Evolutionary conservation across 2,329 filamentous ascomycete species (phyloP).

Genomic region (Pseudogymnoascus sp.): DNA sequence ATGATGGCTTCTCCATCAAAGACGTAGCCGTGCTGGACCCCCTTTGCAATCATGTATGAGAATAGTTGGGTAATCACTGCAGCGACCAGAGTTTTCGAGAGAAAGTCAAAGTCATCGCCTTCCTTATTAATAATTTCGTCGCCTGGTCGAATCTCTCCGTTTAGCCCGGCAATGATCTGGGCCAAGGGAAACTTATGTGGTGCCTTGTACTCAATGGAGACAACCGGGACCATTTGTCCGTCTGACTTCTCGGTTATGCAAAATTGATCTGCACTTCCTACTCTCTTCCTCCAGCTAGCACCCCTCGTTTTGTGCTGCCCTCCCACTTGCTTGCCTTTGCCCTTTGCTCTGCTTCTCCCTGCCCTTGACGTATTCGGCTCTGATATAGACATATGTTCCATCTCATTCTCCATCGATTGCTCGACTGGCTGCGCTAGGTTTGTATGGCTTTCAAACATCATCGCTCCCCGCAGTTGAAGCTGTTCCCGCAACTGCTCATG

Average conservation of each 20-base stretch:
- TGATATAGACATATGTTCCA: background rate
- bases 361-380: background rate
- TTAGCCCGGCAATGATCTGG: conserved; percentile 23
- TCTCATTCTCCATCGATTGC: conserved; percentile 8
- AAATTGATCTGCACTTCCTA: background rate
- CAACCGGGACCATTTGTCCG: background rate
- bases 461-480: conserved; percentile 29
- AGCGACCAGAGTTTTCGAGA: background rate
- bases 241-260: background rate
- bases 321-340: background rate
- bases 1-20: conserved; percentile 9
- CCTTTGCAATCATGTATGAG: conserved; percentile 12
- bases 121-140: conserved; percentile 17
- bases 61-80: conserved; percentile 13
- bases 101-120: background rate
- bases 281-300: background rate
- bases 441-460: conserved; percentile 33
- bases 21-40: conserved; percentile 10
- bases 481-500: conserved; percentile 23
- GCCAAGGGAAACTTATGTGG: conserved; percentile 31
- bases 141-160: conserved; percentile 20
- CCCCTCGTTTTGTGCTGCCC: background rate
- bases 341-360: background rate
- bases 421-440: conserved; percentile 25
- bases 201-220: conserved; percentile 34